Evolutionary conservation across 768 basidiomycete genomes (phyloP).

Genomic region (Naganishia onofrii): DNA sequence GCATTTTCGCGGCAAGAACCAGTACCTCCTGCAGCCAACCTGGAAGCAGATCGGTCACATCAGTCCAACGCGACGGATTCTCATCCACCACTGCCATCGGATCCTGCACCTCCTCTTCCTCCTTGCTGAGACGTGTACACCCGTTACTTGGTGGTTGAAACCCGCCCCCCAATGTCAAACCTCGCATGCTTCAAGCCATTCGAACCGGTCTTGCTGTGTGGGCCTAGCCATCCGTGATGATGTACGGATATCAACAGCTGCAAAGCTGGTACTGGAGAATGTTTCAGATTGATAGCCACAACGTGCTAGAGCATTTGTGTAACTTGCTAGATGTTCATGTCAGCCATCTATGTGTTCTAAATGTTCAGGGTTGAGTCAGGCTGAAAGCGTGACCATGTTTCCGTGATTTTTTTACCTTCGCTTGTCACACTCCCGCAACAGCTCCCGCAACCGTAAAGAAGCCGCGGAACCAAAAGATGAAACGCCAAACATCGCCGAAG

Average conservation of each 20-base stretch:
- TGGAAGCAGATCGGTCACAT: background rate
- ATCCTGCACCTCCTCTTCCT: too few relatives aligned
- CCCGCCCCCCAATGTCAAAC: too few relatives aligned
- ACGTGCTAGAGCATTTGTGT: background rate
- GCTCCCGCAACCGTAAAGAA: too few relatives aligned
- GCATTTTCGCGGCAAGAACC: background rate
- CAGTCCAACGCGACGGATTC: too few relatives aligned
- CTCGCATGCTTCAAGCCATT: too few relatives aligned
- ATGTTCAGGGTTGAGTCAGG: background rate
- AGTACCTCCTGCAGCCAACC: background rate
- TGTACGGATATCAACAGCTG: background rate
- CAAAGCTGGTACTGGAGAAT: background rate
- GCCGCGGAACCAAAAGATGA: slow-evolving; percentile 3
- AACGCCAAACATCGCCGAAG: background rate
- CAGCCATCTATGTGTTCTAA: background rate
- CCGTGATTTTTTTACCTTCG: too few relatives aligned
- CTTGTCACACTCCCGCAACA: too few relatives aligned
- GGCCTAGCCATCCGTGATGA: too few relatives aligned
- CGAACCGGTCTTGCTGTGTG: too few relatives aligned
- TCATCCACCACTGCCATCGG: too few relatives aligned
- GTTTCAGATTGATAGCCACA: background rate
- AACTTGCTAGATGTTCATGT: background rate
- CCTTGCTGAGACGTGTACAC: too few relatives aligned
- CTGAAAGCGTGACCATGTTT: background rate
- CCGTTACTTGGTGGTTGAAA: too few relatives aligned